Conservation (phyloP, 495 filamentous ascomycete species). For the Lophiotrema nucula region DNA sequence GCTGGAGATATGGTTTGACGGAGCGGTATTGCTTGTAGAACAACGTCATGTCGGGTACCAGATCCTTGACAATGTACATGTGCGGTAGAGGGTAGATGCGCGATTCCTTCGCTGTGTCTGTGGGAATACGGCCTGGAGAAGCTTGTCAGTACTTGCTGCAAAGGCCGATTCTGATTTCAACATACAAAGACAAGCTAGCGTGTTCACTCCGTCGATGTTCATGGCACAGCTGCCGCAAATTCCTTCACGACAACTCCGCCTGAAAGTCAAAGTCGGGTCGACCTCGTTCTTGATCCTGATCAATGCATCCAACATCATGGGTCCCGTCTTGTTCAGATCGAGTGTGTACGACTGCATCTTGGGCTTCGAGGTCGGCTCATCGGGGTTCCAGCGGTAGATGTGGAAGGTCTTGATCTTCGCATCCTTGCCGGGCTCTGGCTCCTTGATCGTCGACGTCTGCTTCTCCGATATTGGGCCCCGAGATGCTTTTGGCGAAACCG, state of each 20-base stretch:
- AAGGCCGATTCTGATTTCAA: conserved; percentile 33
- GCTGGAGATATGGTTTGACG: conserved; percentile 96
- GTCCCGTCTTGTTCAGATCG: conserved; percentile 96
- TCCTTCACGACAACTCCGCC: conserved; percentile 91
- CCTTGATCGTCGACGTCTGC: conserved; percentile 56
- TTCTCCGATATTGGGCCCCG: conserved; percentile 42
- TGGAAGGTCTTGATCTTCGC: conserved; percentile 89
- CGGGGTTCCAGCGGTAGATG: conserved; percentile 98
- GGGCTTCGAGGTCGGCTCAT: conserved; percentile 84
- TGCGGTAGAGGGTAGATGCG: conserved; percentile 98
- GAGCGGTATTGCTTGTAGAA: conserved; percentile 99
- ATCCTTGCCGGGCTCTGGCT: conserved; percentile 54
- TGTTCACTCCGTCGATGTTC: conserved; percentile 99
- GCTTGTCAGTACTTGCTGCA: neutral
- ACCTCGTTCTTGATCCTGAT: conserved; percentile 99
- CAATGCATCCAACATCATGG: conserved; percentile 95
- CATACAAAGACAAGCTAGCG: conserved; percentile 95
- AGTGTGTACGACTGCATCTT: conserved; percentile 91
- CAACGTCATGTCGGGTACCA: conserved; percentile 93
- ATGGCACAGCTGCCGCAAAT: conserved; percentile 98
- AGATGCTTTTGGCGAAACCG: conserved; percentile 9
- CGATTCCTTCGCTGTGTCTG: conserved; percentile 71
- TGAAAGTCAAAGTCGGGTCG: conserved; percentile 94
- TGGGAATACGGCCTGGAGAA: conserved; percentile 83
- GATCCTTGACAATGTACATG: conserved; percentile 98